phyloP scores from a whole-genome alignment of 164 flowering plant genomes.

The Platanus orientalis region DNA sequence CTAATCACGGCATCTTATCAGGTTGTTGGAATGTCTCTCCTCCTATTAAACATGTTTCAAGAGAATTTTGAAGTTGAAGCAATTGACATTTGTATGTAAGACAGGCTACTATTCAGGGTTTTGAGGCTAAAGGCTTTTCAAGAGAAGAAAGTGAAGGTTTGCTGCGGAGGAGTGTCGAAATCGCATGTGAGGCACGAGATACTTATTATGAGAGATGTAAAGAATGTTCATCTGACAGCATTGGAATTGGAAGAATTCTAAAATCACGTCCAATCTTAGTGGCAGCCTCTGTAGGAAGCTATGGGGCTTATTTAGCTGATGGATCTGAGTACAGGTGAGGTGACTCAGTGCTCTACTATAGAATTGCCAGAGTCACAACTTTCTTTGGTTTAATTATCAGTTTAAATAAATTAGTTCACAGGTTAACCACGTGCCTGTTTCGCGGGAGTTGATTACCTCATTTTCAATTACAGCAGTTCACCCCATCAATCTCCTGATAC shows the following conservation, averaged over 20 bases:
- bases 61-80: neutral
- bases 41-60: neutral
- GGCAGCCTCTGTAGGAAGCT: slow-evolving; percentile 69
- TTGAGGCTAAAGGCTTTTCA: slow-evolving; percentile 48
- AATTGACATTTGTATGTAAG: neutral
- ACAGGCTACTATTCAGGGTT: slow-evolving; percentile 65
- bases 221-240: slow-evolving; percentile 7
- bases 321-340: slow-evolving; percentile 63
- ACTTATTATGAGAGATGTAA: slow-evolving; percentile 27
- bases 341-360: too few species aligned
- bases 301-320: slow-evolving; percentile 68
- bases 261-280: slow-evolving; percentile 38
- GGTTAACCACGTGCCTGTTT: neutral
- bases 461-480: neutral
- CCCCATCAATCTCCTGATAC: neutral
- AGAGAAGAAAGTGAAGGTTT: slow-evolving; percentile 47
- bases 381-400: too few species aligned
- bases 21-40: slow-evolving; percentile 23
- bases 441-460: neutral
- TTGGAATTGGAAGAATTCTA: slow-evolving; percentile 22
- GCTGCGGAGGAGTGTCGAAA: slow-evolving; percentile 47
- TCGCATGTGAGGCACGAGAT: slow-evolving; percentile 56
- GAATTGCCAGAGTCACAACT: neutral
- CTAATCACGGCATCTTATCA: slow-evolving; percentile 73
- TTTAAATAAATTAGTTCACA: neutral